A percentile compares a stretch with the other conserved stretches of the same genome.
These are phyloP conservation scores for Candida hungchunana DNA, from an alignment of 805 yeast species.

Conservation along the genomic window DNA sequence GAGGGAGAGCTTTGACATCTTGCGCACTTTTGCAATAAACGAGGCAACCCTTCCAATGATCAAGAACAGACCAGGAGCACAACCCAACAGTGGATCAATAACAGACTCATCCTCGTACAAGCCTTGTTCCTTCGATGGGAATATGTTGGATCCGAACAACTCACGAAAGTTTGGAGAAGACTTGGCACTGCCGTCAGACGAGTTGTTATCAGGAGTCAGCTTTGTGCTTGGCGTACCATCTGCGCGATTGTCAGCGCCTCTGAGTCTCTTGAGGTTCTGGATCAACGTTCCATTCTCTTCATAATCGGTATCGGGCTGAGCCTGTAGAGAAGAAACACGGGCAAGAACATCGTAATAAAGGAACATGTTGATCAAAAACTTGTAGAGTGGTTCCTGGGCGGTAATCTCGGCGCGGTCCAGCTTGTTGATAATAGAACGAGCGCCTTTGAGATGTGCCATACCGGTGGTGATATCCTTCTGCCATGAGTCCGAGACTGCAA, in stretches of 20 bases:
- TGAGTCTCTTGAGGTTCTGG: constrained; percentile 9
- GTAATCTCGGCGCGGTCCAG: constrained; percentile 19
- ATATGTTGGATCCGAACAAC: constrained; percentile 13
- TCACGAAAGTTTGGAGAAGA: constrained; percentile 15
- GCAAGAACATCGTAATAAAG: constrained; percentile 64
- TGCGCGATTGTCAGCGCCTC: neutral
- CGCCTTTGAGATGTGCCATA: constrained; percentile 65
- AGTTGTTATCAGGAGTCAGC: neutral
- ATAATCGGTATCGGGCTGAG: constrained; percentile 32
- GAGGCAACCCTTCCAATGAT: constrained; percentile 61
- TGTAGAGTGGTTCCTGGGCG: constrained; percentile 17
- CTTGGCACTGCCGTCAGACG: neutral
- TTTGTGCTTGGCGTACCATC: no score
- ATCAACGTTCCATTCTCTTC: constrained; percentile 16
- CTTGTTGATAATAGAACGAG: constrained; percentile 53
- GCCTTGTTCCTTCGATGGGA: constrained; percentile 8
- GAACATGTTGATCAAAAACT: constrained; percentile 43
- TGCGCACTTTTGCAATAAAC: constrained; percentile 46
- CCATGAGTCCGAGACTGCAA: constrained; percentile 68
- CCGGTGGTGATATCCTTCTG: constrained; percentile 64
- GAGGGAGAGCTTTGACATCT: constrained; percentile 38
- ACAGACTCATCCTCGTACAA: constrained; percentile 11
- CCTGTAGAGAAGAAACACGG: constrained; percentile 53
- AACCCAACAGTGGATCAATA: constrained; percentile 64
- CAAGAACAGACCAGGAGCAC: constrained; percentile 60